Evolutionary conservation across 2,329 filamentous ascomycete genomes (phyloP).

Genomic region (Exutisphaerella laricina): DNA sequence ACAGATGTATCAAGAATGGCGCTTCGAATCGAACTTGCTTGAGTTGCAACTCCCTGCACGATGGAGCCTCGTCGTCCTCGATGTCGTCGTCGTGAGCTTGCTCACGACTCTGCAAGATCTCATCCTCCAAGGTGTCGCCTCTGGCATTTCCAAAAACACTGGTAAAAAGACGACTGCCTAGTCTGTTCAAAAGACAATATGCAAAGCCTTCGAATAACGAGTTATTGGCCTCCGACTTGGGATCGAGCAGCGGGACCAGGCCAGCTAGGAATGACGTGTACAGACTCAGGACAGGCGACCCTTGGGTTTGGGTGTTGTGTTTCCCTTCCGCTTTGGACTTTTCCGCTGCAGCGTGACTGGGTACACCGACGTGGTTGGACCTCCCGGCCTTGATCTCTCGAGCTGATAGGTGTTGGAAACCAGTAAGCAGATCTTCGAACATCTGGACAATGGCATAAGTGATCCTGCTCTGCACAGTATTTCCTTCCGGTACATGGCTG

Average conservation of each 20-base stretch:
- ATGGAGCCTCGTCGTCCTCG: slow-evolving; percentile 20
- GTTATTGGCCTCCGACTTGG: slow-evolving; percentile 33
- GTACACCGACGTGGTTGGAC: neutral
- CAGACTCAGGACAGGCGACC: slow-evolving; percentile 18
- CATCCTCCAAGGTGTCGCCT: slow-evolving; percentile 19
- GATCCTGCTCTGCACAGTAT: slow-evolving; percentile 19
- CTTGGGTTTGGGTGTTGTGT: slow-evolving; percentile 17
- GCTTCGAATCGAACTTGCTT: slow-evolving; percentile 33
- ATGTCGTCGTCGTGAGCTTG: slow-evolving; percentile 19
- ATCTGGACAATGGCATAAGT: slow-evolving; percentile 32
- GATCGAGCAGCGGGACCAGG: slow-evolving; percentile 35
- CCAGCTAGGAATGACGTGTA: slow-evolving; percentile 35
- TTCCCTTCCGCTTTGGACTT: slow-evolving; percentile 25
- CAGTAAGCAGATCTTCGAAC: slow-evolving; percentile 34
- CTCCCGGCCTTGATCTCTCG: slow-evolving; percentile 2
- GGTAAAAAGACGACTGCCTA: slow-evolving; percentile 37
- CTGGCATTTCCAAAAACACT: slow-evolving; percentile 35
- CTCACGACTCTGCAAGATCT: slow-evolving; percentile 19
- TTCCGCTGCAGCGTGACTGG: slow-evolving; percentile 1
- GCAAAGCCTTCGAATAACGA: slow-evolving; percentile 42
- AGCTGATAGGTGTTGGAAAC: slow-evolving; percentile 21
- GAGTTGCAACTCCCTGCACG: slow-evolving; percentile 5
- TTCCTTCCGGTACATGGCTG: slow-evolving; percentile 10
- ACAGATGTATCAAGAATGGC: slow-evolving; percentile 38
- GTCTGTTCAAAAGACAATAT: slow-evolving; percentile 37